Conservation (phyloP, 768 basidiomycete species). For the Baorangia bicolor region DNA sequence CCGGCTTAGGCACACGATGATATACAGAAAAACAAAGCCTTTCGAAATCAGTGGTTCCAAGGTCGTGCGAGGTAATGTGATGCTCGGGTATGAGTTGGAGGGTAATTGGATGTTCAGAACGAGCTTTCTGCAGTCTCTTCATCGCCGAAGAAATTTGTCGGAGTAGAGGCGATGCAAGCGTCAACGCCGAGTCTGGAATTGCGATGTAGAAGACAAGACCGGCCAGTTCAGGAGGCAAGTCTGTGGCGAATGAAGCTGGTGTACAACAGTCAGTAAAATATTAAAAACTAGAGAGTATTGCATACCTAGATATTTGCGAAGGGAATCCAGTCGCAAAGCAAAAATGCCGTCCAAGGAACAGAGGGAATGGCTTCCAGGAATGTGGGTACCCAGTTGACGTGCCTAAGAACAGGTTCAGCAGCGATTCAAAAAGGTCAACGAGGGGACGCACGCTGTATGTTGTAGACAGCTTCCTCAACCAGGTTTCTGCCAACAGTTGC, state of each 20-base stretch:
- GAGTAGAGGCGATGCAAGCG: slow-evolving; percentile 63
- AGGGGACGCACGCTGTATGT: slow-evolving; percentile 56
- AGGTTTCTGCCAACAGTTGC: slow-evolving; percentile 48
- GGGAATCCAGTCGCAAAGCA: slow-evolving; percentile 63
- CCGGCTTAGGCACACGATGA: slow-evolving; percentile 61
- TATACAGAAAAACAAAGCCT: slow-evolving; percentile 66
- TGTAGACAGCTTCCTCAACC: slow-evolving; percentile 54
- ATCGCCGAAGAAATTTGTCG: slow-evolving; percentile 66
- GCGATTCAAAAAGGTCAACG: neutral
- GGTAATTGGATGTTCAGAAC: slow-evolving; percentile 49
- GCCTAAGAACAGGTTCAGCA: slow-evolving; percentile 40
- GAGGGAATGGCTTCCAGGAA: slow-evolving; percentile 46
- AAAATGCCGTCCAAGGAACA: slow-evolving; percentile 58
- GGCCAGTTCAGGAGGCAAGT: slow-evolving; percentile 37
- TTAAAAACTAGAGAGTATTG: neutral
- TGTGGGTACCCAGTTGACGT: slow-evolving; percentile 59
- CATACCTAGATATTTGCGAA: slow-evolving; percentile 66
- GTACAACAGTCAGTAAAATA: neutral
- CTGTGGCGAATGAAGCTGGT: slow-evolving; percentile 50
- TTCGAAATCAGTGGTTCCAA: slow-evolving; percentile 33
- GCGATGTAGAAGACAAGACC: slow-evolving; percentile 69
- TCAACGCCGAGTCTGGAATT: slow-evolving; percentile 58
- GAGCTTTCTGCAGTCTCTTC: slow-evolving; percentile 52
- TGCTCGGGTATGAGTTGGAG: slow-evolving; percentile 77
- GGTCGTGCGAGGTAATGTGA: slow-evolving; percentile 41